Evolutionary conservation across 305 asterid species (phyloP), one percentile per base, ranked within the genome.

Genomic region (Fraxinus floribunda): DNA sequence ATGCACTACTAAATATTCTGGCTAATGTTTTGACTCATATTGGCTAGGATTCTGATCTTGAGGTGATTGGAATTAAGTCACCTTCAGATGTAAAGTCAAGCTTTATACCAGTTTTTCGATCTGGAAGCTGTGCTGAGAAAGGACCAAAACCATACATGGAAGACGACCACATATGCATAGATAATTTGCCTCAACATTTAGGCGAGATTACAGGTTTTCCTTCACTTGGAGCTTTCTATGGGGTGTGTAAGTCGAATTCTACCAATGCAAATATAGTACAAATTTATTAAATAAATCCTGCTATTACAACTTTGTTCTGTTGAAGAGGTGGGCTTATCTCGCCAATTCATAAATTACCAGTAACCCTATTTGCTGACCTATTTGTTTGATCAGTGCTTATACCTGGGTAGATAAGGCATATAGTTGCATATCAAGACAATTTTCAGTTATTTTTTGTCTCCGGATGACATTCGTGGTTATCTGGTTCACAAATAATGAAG

Each of bases 131-230:
- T 84, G 98, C 97, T 78, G 98, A 95, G 90, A 91, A 87, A 88
- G 98, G 98, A 75, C 94, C 98, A 41, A 95, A 95, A 87, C 97
- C 86, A 57, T 91, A 91, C 85, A 95, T 95, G 98, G 98, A 95
- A 87, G 98, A 95, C 39, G 94, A 91, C 80, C 97, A 92, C 84
- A 85, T 95, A 80, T 93, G 98, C 90, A 89, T 94, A 80, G 98
- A 95, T 80, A 87, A 92, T 88, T 84, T 95, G 85, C 85, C 88
- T 76, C 91, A 88, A 77, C 91, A 91, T 86, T 86, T 92, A 75
- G 89, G 84, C 49, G 90, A 89, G 76, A 80, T 80, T 71, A 85
- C 88, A 49, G 90, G 88, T 88, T 89, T 86, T 78, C 88, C 94
- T 84, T 89, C 94, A 57, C 86, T 89, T 38, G 94, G 93, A 84